These are phyloP conservation scores for Bruguiera sexangula DNA, from an alignment of 345 rosid species.

Conservation along the genomic window DNA sequence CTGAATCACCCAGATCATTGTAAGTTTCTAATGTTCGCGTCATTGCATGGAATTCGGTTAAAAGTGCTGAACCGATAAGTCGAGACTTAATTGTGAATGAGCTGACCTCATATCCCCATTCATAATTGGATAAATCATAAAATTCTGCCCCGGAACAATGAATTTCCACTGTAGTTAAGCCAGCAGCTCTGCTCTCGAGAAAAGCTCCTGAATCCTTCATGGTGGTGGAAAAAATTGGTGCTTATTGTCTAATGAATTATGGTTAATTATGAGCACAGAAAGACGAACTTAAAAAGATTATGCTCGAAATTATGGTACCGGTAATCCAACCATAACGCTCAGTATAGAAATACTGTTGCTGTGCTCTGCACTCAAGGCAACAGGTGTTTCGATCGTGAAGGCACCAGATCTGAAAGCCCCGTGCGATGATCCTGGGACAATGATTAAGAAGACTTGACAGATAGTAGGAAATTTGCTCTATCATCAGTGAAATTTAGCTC, in stretches of 20 bases:
- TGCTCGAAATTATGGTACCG: slow-evolving; percentile 10
- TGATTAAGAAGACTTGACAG: not conserved
- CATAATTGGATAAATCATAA: slow-evolving; percentile 9
- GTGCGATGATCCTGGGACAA: slow-evolving; percentile 19
- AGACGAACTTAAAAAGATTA: too few species aligned
- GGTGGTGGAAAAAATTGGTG: too few species aligned
- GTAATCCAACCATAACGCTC: slow-evolving; percentile 31
- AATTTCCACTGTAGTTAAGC: slow-evolving; percentile 18
- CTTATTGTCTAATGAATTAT: too few species aligned
- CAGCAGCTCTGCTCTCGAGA: slow-evolving; percentile 23
- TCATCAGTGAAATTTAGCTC: too few species aligned
- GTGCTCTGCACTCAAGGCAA: not conserved
- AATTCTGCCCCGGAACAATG: slow-evolving; percentile 4
- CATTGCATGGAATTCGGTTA: too few species aligned
- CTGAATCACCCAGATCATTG: too few species aligned
- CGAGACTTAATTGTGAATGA: too few species aligned
- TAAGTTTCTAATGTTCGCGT: too few species aligned
- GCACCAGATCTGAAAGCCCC: slow-evolving; percentile 17
- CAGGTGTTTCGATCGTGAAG: slow-evolving; percentile 17
- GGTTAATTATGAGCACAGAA: too few species aligned
- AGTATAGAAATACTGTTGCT: slow-evolving; percentile 22
- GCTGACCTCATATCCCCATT: slow-evolving; percentile 29
- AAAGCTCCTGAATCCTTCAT: slow-evolving; percentile 27
- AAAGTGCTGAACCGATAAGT: too few species aligned
- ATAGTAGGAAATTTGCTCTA: too few species aligned